Conservation (phyloP, 202 grass and related monocot species). For the Saccharum hybrid region DNA sequence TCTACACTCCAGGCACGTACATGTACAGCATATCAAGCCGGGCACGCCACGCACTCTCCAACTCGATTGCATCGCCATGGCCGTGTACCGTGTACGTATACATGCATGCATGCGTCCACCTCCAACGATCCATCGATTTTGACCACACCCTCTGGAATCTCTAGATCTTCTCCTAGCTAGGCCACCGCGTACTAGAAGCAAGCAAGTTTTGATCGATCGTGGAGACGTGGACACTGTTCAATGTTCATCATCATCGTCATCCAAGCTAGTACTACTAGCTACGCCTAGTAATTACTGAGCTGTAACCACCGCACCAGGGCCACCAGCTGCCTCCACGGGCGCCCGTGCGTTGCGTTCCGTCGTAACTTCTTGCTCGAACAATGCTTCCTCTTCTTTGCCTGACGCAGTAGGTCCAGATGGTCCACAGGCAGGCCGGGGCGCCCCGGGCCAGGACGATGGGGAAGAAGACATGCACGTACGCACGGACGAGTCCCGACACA, state of each 20-base stretch:
- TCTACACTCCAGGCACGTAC: background rate
- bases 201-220: too few species aligned
- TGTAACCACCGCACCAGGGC: background rate
- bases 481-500: conserved; percentile 15
- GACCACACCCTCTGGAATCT: too few species aligned
- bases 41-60: background rate
- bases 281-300: background rate
- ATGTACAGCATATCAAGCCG: background rate
- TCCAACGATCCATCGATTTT: background rate
- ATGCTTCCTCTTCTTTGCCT: background rate
- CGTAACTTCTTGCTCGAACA: too few species aligned
- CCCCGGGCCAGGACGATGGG: too few species aligned
- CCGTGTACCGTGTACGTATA: background rate
- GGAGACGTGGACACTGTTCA: too few species aligned
- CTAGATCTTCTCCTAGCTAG: too few species aligned
- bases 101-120: background rate
- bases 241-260: too few species aligned
- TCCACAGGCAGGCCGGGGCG: too few species aligned
- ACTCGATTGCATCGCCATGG: background rate
- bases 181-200: too few species aligned
- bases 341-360: background rate
- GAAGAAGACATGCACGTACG: background rate
- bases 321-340: background rate
- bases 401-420: background rate
- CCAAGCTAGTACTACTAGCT: too few species aligned